Base-by-base conservation (phyloP, 78 protist species). In the Dictyostelium firmibasis region DNA sequence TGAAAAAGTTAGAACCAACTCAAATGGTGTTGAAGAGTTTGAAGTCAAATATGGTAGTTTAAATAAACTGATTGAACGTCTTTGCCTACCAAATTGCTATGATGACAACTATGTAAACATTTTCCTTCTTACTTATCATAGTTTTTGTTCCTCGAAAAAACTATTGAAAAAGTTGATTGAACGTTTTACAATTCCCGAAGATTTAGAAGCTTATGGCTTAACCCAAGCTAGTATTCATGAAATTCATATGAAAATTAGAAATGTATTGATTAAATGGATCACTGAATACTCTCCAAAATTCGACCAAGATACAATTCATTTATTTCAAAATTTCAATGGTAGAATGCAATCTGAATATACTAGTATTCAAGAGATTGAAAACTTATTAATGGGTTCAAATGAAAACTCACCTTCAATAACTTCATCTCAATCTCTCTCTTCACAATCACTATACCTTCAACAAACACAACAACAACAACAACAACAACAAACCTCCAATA, bases 91-190 rank as follows among this genome's bases (percentile, higher is more conserved):
- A 36, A 72, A 43, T 23, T 53, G 64, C 8, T 47, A 86, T 41
- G 92, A 86, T 77, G 83, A 74, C 23, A 86, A 74, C 69, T 92
- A 82, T 74, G 76, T 83, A 36, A 92, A 92, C 10, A 69, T 86
- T 9, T 60, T 85, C 57, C 70, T 92, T 29, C 43, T 92, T n/a
- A 92, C 95, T 41, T 92, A 84, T 50, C 72, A 70, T 4, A 82
- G 89, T 38, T 92, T 77, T 33, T 82, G 89, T 25, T 36, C 95
- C 2, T 62, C 95, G 1, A 75, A 70, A 27, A 83, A 67, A 18
- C 60, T 92, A 5, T 41, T 92, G 29, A 27, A 72, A 13, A 92
- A 92, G 83, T 83, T 92, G 7, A 69, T 92, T 33, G 95, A 92
- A 81, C 67, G 95, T 41, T 92, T 77, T 78, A 82, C 60, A 14